Base-by-base conservation (phyloP, 192 early-diverging fungal genomes). In the Coemansia sp. region DNA sequence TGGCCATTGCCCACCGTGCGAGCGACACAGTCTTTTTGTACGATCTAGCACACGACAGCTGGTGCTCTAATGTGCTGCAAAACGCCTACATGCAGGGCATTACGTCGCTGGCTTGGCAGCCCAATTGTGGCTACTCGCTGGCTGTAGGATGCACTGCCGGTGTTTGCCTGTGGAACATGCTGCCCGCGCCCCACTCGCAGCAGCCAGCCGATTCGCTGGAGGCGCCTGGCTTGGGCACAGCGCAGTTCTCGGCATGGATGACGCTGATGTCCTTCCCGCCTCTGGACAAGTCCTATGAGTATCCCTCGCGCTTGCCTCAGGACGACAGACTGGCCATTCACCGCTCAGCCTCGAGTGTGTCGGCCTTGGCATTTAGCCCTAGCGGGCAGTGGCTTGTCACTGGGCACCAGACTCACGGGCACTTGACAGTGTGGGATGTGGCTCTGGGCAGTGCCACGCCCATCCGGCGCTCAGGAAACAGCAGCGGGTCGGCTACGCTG, bases 1-100 rank as follows among this genome's bases (percentile, higher is more conserved):
- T 95, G 21, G 91, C 91, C 3, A 77, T 95, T 52, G 88, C 87
- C 0, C 90, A 91, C 63, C 78, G 87, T 67, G 70, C 76, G 0
- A 84, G 89, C 14, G 85, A 91, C 66, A 75, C 77, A 30, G 72
- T 93, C 0, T 89, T 89, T 72, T 59, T 95, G 17, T 95, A 92
- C 63, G 89, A 93, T 64, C 63, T 89, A 46, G 82, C 80, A 0
- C 72, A 68, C 49, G 87, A 88, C 62, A 70, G 82, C 21, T 85
- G 80, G 76, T 79, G 83, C 70, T 44, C 80, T 1, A 85, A 78
- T 50, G 50, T 74, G 3, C 67, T 85, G 23, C 72, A 78, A 35
- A 79, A 81, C 53, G 57, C 62, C 11, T 71, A 75, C 57, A 80
- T 80, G 76, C 64, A 71, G 23, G 75, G 73, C 0, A 85, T 85